Evolutionary conservation across 768 basidiomycete genomes (phyloP).

Genomic region (Suillus paluster): DNA sequence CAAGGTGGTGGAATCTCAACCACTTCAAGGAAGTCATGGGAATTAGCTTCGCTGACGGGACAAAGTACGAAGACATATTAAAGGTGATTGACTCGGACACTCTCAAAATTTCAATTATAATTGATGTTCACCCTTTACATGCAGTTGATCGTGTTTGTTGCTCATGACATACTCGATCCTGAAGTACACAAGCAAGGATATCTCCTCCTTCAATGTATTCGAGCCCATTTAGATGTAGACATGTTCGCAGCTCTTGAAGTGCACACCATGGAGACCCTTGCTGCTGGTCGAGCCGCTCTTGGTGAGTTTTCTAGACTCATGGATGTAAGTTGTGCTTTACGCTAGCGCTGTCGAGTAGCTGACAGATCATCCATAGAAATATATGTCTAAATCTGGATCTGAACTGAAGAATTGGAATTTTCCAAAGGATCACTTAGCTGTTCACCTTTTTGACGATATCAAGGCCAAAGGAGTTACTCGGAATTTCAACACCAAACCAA

Average conservation of each 20-base stretch:
- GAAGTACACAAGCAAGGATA: conserved; percentile 21
- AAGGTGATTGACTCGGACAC: neutral
- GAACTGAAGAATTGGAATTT: conserved; percentile 35
- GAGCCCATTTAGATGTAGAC: conserved; percentile 36
- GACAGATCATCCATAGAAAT: no score
- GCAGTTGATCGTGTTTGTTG: conserved; percentile 35
- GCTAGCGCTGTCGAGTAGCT: neutral
- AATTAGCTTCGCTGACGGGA: neutral
- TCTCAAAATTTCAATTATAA: neutral
- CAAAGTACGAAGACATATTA: conserved; percentile 41
- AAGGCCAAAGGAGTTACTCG: conserved; percentile 32
- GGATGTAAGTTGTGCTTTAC: conserved; percentile 19
- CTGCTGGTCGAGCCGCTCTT: conserved; percentile 21
- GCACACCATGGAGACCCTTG: conserved; percentile 36
- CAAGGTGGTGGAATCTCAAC: conserved; percentile 37
- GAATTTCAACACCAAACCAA: conserved; percentile 38
- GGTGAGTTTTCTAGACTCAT: conserved; percentile 21
- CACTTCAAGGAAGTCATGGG: neutral
- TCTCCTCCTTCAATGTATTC: conserved; percentile 31
- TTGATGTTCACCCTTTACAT: neutral
- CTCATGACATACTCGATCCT: conserved; percentile 27
- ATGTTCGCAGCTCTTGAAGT: conserved; percentile 35
- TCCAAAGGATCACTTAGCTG: conserved; percentile 36
- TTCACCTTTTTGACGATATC: conserved; percentile 39
- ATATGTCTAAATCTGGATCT: no score